Conservation (phyloP, 352 stramenopile species). For the Phytophthora brassicae region DNA sequence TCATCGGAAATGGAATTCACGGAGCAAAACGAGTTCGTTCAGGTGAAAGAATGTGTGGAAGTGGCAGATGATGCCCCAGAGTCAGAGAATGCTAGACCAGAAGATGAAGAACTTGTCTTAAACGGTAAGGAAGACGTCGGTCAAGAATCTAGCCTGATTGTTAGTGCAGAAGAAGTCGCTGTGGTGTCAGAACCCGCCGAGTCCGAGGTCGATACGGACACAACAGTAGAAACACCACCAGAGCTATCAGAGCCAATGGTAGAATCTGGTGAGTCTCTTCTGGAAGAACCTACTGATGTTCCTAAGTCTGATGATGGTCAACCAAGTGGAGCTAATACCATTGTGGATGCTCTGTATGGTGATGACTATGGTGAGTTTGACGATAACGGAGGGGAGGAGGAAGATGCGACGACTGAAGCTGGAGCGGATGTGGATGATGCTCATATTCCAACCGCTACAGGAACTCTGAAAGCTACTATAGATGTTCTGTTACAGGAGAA, state of each 20-base stretch:
- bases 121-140: background rate
- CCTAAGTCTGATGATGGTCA: conserved; percentile 5
- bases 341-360: conserved; percentile 53
- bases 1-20: background rate
- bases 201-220: background rate
- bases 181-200: background rate
- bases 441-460: background rate
- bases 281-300: background rate
- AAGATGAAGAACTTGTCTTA: background rate
- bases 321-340: conserved; percentile 8
- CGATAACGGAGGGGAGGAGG: conserved; percentile 40
- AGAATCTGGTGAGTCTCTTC: background rate
- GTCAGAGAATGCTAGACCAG: background rate
- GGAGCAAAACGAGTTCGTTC: background rate
- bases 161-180: too few species aligned
- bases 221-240: background rate
- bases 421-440: conserved; percentile 17
- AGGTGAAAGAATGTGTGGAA: background rate
- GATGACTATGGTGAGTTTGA: conserved; percentile 66
- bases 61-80: background rate
- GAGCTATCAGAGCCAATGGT: background rate
- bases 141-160: background rate
- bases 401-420: conserved; percentile 29
- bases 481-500: conserved; percentile 20
- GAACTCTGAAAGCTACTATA: background rate